These are phyloP conservation scores for Solanum lignicaule DNA, from an alignment of 257 asterid species.

Conservation along the genomic window DNA sequence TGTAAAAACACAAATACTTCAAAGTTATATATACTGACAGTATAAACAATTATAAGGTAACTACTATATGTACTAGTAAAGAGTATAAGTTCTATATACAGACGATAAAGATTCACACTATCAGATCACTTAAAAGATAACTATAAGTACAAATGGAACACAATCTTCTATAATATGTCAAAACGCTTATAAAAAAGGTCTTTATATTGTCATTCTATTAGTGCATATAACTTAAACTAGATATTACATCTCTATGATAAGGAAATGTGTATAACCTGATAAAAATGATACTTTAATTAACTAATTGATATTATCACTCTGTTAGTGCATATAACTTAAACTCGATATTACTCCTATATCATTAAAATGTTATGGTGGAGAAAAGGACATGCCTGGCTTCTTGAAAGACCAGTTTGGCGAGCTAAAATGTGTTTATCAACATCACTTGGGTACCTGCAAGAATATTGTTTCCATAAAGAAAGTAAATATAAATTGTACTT, in stretches of 20 bases:
- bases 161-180: not conserved
- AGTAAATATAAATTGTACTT: not conserved
- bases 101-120: not conserved
- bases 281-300: not conserved
- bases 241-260: not conserved
- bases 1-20: not conserved
- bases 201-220: not conserved
- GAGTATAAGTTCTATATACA: not conserved
- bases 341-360: not conserved
- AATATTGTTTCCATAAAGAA: not conserved
- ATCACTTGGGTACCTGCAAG: slow-evolving; percentile 94
- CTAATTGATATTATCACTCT: not conserved
- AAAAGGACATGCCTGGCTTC: slow-evolving; percentile 83
- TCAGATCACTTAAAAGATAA: not conserved
- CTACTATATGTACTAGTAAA: not conserved
- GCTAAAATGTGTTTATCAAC: slow-evolving; percentile 93
- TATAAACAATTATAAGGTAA: not conserved
- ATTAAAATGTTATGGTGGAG: not conserved
- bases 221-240: not conserved
- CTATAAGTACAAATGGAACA: not conserved
- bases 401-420: slow-evolving; percentile 95
- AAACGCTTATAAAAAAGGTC: not conserved
- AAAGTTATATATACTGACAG: not conserved
- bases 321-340: not conserved
- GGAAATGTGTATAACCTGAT: not conserved